Evolutionary conservation across 2,329 filamentous ascomycete species (phyloP).

Genomic region (Aspergillus sp.): DNA sequence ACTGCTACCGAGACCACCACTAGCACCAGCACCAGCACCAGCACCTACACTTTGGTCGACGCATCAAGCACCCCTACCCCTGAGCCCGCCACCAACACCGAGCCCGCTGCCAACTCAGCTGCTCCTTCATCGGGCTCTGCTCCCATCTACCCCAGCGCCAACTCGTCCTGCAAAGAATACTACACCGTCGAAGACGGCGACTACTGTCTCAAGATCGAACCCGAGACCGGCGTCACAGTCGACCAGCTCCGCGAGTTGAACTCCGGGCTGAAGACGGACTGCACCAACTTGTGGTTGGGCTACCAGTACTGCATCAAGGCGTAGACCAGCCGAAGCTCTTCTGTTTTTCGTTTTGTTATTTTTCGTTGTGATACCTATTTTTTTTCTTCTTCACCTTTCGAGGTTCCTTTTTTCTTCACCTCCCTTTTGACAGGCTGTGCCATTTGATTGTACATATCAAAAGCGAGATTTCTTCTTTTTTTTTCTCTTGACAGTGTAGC

Average conservation of each 20-base stretch:
- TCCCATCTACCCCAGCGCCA: conserved; percentile 24
- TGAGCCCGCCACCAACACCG: neutral
- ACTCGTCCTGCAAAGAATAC: conserved; percentile 14
- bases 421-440: conserved; percentile 2
- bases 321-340: conserved; percentile 1
- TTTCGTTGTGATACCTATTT: neutral
- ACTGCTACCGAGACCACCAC: neutral
- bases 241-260: conserved; percentile 26
- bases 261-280: conserved; percentile 25
- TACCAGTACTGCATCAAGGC: conserved; percentile 29
- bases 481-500: neutral
- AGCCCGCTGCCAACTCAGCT: neutral
- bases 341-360: neutral
- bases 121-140: conserved; percentile 11
- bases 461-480: neutral
- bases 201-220: conserved; percentile 26
- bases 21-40: neutral
- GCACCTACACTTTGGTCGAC: neutral
- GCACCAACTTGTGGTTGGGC: conserved; percentile 32
- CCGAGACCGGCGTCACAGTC: conserved; percentile 19
- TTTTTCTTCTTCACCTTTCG: neutral
- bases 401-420: neutral
- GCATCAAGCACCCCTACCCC: neutral
- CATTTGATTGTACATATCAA: conserved; percentile 9
- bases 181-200: conserved; percentile 23